Evolutionary conservation across 208 protist genomes (phyloP), one percentile per base, ranked within the genome.

Genomic region (Trypanosoma platydactyli): DNA sequence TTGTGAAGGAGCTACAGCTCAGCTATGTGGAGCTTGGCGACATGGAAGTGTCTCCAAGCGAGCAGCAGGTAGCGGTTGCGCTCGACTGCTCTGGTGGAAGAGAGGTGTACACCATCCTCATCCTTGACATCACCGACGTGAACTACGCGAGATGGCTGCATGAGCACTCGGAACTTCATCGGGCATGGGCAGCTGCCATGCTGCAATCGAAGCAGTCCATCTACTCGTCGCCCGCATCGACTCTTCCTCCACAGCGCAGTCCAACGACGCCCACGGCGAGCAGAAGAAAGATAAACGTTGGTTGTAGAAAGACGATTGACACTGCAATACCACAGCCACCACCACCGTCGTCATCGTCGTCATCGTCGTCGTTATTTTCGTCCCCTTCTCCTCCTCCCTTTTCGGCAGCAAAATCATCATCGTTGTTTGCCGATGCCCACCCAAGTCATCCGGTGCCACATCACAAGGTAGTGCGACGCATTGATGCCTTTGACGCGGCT

Each of bases 41-140:
- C 25, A 72, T 89, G 66, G 81, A 86, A 46, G 52, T 93, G 16
- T 84, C 83, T 6, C 75, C 76, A 0, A 77, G 88, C 62, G 81
- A 83, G 51, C 52, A 57, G 16, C 56, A 56, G 6, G 46, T 90
- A 3, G 81, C 78, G 15, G 66, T 84, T 18, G 79, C 80, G 16
- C 13, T 93, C 38, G 87, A 93, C 57, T 87, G 76, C 69, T 84
- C 78, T n/a, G 77, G 76, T 41, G 83, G 87, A 5, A 59, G 60
- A 13, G 87, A 93, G 62, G 64, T 90, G 18, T 89, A 75, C 59
- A 86, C 76, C 6, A 65, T 89, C 15, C 79, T 93, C 58, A 49
- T 90, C 13, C 20, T 89, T 9, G 51, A 72, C 12, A 82, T 88
- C 33, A 51, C 50, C 16, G 72, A 89, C 53, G 73, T 88, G 0